Evolutionary conservation across 805 yeast genomes (phyloP).

Genomic region (Metschnikowia dekortorum): DNA sequence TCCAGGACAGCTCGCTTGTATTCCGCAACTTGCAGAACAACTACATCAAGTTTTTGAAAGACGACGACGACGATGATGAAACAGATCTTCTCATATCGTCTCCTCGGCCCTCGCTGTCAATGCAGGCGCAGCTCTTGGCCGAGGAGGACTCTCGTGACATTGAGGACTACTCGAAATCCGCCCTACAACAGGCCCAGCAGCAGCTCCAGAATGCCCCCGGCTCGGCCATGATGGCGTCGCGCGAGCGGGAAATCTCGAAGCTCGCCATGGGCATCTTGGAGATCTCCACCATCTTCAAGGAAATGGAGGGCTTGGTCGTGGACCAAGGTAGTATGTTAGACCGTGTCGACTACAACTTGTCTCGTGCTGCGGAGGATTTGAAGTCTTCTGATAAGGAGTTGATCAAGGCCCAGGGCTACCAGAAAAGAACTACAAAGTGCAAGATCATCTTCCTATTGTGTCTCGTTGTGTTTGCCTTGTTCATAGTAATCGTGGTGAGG

Average conservation of each 20-base stretch:
- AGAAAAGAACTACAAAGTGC: slow-evolving; percentile 86
- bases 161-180: slow-evolving; percentile 51
- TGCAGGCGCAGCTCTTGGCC: slow-evolving; percentile 6
- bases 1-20: slow-evolving; percentile 71
- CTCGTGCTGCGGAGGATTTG: slow-evolving; percentile 71
- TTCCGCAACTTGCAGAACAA: slow-evolving; percentile 87
- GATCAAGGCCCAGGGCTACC: slow-evolving; percentile 71
- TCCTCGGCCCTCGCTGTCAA: neutral
- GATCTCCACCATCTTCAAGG: slow-evolving; percentile 87
- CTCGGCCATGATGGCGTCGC: slow-evolving; percentile 47
- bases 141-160: slow-evolving; percentile 13
- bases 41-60: slow-evolving; percentile 77
- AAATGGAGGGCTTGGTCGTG: slow-evolving; percentile 83
- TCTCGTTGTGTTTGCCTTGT: slow-evolving; percentile 64
- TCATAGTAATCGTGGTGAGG: slow-evolving; percentile 66
- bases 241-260: slow-evolving; percentile 87
- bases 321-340: slow-evolving; percentile 95
- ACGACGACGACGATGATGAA: slow-evolving; percentile 63
- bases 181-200: slow-evolving; percentile 45
- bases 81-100: slow-evolving; percentile 1
- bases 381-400: slow-evolving; percentile 76
- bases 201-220: slow-evolving; percentile 19
- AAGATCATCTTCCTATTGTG: slow-evolving; percentile 73
- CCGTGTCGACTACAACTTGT: slow-evolving; percentile 87
- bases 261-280: slow-evolving; percentile 94